Conservation (phyloP, 139 green algal genomes). For the Microglena sp. region DNA sequence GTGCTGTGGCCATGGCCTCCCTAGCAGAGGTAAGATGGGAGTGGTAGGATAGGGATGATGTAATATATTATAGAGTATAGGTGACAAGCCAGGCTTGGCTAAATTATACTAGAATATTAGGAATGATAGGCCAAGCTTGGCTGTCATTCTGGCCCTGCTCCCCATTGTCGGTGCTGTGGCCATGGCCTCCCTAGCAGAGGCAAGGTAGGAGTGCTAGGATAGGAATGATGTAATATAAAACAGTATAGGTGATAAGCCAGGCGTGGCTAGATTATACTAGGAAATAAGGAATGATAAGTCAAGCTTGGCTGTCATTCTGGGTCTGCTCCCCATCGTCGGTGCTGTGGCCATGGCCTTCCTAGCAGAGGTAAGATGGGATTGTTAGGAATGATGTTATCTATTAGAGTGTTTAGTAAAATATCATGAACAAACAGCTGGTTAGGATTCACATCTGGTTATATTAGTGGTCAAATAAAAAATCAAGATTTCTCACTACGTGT, state of each 20-base stretch:
- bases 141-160: conserved; percentile 67
- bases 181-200: conserved; percentile 71
- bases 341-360: conserved; percentile 80
- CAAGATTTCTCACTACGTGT: no score
- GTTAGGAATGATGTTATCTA: neutral
- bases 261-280: no score
- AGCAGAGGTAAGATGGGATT: conserved; percentile 38
- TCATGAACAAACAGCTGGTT: no score
- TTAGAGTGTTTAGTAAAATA: no score
- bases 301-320: conserved; percentile 50
- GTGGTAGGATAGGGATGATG: neutral
- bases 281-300: no score
- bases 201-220: conserved; percentile 2
- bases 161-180: conserved; percentile 89
- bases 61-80: neutral
- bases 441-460: no score
- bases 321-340: conserved; percentile 84
- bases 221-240: neutral
- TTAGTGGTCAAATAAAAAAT: no score
- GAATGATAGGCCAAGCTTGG: conserved; percentile 40
- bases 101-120: no score
- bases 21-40: conserved; percentile 44
- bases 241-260: neutral
- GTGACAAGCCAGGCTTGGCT: no score
- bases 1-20: conserved; percentile 66